Evolutionary conservation across 148 eudicot species (phyloP), one percentile per base, ranked within the genome.

Genomic region (Cornus suecica): DNA sequence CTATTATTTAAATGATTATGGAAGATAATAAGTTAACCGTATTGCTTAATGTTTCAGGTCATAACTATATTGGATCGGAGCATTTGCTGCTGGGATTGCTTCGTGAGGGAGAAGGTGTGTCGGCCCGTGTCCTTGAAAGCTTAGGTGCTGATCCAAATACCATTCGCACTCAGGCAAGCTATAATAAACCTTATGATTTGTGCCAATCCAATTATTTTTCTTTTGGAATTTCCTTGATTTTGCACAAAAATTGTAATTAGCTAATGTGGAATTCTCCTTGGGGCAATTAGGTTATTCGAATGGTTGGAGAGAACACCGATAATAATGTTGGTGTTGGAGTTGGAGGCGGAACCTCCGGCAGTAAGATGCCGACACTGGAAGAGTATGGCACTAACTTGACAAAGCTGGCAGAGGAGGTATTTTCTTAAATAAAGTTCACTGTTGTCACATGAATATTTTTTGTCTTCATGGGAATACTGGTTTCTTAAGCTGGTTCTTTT

Each of bases 341-440:
- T 78, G 94, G 97, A 74, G 92, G 97, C 25, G 94, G 90, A 71
- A 84, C 81, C 70, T 79, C 86, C 72, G 87, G 89, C 65, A 87
- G 84, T 68, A 91, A 90, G 79, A 91, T 94, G 98, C 97, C 97
- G 10, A 90, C 93, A 13, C 74, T 94, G 74, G 94, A 94, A 84
- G 98, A 94, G 76, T 94, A 88, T 80, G 98, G 98, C 66, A 93
- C 98, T 66, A 91, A 93, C 79, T 76, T 93, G 86, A 91, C 98
- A 58, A 91, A 91, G 86, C 70, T 93, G 75, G 98, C 98, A 0
- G 90, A 90, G 80, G 98, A 91, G 94, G 98, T 93, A 80, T n/a
- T 2, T 29, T 64, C 69, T 65, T 2, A 23, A 20, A 56, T 31
- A 72, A 58, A 56, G 20, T 58, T 58, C 25, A 58, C 24, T n/a